A percentile compares a stretch with the other conserved stretches of the same genome.
These are phyloP conservation scores for Mycena polygramma DNA, from an alignment of 768 basidiomycete species.

Conservation along the genomic window DNA sequence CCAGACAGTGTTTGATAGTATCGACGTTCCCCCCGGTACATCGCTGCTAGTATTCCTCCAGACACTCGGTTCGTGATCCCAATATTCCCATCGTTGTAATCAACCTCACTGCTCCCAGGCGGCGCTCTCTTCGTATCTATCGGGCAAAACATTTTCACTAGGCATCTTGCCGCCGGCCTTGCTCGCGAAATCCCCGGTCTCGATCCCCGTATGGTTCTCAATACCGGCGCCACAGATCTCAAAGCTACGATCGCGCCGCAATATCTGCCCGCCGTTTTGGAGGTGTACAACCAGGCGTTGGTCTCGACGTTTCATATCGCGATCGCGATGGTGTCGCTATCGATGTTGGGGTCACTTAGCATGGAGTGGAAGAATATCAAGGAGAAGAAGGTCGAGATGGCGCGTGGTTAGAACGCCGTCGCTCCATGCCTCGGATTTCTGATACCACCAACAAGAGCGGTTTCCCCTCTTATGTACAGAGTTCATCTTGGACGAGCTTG, in stretches of 20 bases:
- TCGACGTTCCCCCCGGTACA: constrained; percentile 33
- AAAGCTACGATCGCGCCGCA: constrained; percentile 3
- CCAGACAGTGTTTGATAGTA: constrained; percentile 33
- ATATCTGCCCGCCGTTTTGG: constrained; percentile 14
- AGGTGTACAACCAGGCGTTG: constrained; percentile 32
- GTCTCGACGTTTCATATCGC: constrained; percentile 24
- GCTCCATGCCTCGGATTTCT: not conserved
- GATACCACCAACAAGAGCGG: not conserved
- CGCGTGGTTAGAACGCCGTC: constrained; percentile 8
- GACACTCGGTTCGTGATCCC: constrained; percentile 17
- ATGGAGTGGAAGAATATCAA: constrained; percentile 33
- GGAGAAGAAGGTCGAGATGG: constrained; percentile 22
- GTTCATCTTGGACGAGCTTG: constrained; percentile 13
- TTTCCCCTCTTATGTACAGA: not conserved
- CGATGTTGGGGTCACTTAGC: constrained; percentile 14
- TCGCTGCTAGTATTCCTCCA: constrained; percentile 40
- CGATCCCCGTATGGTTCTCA: constrained; percentile 20
- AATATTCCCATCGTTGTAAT: not conserved
- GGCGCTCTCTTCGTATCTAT: constrained; percentile 41
- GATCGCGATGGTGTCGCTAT: constrained; percentile 11
- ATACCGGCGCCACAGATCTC: constrained; percentile 25
- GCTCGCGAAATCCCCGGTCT: constrained; percentile 18
- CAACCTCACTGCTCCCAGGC: constrained; percentile 7
- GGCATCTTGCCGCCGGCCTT: constrained; percentile 14
- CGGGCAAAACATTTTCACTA: constrained; percentile 37